These are phyloP conservation scores for Nissolia schottii DNA, from an alignment of 306 rosid species.

Conservation along the genomic window DNA sequence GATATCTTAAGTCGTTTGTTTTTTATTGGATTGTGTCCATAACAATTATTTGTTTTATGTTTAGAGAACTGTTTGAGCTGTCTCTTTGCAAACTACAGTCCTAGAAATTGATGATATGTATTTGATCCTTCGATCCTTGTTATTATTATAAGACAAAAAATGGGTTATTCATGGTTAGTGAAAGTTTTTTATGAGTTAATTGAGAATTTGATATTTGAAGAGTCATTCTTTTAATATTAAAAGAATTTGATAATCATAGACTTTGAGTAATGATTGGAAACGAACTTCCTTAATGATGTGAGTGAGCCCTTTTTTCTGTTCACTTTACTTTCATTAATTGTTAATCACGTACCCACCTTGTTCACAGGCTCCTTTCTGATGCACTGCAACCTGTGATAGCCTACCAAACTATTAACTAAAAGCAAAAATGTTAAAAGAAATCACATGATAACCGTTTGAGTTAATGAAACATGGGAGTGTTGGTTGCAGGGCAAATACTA, in stretches of 20 bases:
- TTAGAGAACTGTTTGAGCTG: neutral
- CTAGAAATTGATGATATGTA: neutral
- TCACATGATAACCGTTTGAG: neutral
- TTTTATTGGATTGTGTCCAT: neutral
- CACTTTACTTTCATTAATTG: conserved; percentile 9
- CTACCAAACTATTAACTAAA: conserved; percentile 7
- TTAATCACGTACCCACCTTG: neutral
- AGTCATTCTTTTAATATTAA: neutral
- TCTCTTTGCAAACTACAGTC: neutral
- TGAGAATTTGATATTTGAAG: neutral
- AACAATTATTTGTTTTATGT: conserved; percentile 4
- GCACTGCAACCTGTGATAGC: conserved; percentile 21
- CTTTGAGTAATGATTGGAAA: conserved; percentile 19
- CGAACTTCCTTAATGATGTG: conserved; percentile 22
- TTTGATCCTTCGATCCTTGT: no score
- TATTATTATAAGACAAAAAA: neutral
- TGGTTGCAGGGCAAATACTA: neutral
- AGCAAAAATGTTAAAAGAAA: neutral
- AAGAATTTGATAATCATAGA: conserved; percentile 5
- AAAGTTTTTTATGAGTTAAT: neutral
- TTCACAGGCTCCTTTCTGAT: conserved; percentile 22
- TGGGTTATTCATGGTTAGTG: neutral
- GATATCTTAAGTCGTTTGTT: neutral
- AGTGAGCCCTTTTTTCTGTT: conserved; percentile 1
- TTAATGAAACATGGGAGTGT: conserved; percentile 4